Base-by-base conservation (phyloP, 768 basidiomycete genomes). In the Termitomyces sp. region DNA sequence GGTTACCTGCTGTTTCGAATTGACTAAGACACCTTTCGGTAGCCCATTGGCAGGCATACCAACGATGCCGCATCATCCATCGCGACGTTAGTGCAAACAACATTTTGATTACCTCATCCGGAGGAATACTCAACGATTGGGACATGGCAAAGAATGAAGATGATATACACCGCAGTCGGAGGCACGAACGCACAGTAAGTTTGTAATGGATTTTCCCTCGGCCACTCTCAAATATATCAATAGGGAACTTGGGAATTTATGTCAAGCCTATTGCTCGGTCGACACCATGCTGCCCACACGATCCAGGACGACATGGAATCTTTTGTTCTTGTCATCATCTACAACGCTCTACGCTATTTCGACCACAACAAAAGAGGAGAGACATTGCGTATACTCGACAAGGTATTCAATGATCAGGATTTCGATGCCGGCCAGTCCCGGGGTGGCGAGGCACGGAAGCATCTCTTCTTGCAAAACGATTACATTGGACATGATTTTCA, bases 181-280 rank as follows among this genome's bases (percentile, higher is more conserved):
- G 41, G 3, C 54, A 53, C 11, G 54, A 56, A 22, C 46, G 48
- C 6, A 58, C 54, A 3, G 60, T 61, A 4, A 33, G 60, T 46
- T 15, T 56, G 5, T n/a, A n/a, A 20, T n/a, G 11, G 10, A 25
- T 7, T 16, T 16, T 16, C 29, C 1, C n/a, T 18, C 7, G 2
- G 16, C 25, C 39, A 36, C 22, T 11, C 39, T 46, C 7, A 41
- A 15, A 2, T 15, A 12, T 20, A 18, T 44, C 11, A 4, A 16
- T 18, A 59, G 60, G 57, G 60, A 3, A 61, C 60, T 16, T 61
- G 60, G 58, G 33, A 54, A 47, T 61, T 56, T 25, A 54, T 62
- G 46, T 62, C 61, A 13, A 47, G 49, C 20, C 50, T 57, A 3
- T 39, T 48, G 11, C 53, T 57, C 10, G 2, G 3, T 0, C 22